These are phyloP conservation scores for Massariosphaeria phaeospora DNA, from an alignment of 495 filamentous ascomycete genomes.

Conservation along the genomic window DNA sequence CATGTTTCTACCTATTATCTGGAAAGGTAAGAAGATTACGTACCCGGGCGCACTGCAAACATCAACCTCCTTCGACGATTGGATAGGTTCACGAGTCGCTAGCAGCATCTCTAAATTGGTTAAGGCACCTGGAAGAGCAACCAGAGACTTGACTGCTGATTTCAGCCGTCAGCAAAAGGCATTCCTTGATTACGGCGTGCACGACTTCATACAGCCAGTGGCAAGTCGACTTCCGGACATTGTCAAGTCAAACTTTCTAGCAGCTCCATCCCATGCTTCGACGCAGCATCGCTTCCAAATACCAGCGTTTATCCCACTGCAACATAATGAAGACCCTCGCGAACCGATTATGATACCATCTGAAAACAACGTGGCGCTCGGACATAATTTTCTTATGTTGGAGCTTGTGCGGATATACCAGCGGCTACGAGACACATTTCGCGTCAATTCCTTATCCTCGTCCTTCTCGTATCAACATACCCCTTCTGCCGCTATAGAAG, in stretches of 20 bases:
- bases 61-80: conserved; percentile 58
- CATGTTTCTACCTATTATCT: conserved; percentile 89
- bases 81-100: conserved; percentile 48
- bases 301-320: conserved; percentile 45
- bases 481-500: conserved; percentile 38
- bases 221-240: conserved; percentile 49
- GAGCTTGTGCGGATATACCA: conserved; percentile 80
- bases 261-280: conserved; percentile 7
- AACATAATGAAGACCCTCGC: conserved; percentile 30
- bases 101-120: conserved; percentile 42
- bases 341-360: conserved; percentile 22
- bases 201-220: conserved; percentile 57
- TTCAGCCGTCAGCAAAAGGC: conserved; percentile 39
- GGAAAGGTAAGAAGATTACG: conserved; percentile 83
- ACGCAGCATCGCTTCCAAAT: conserved; percentile 42
- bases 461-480: conserved; percentile 45
- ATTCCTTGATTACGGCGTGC: conserved; percentile 60
- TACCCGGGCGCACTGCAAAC: conserved; percentile 64
- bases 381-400: conserved; percentile 15
- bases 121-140: conserved; percentile 35
- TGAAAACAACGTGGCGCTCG: conserved; percentile 4
- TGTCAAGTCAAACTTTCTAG: conserved; percentile 19
- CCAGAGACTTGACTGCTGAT: conserved; percentile 5
- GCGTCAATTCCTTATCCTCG: conserved; percentile 60
- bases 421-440: conserved; percentile 72